Percentiles rank a stretch among this genome's conserved stretches.
phyloP scores from a whole-genome alignment of 495 filamentous ascomycete genomes.

The Tuber indicum region DNA sequence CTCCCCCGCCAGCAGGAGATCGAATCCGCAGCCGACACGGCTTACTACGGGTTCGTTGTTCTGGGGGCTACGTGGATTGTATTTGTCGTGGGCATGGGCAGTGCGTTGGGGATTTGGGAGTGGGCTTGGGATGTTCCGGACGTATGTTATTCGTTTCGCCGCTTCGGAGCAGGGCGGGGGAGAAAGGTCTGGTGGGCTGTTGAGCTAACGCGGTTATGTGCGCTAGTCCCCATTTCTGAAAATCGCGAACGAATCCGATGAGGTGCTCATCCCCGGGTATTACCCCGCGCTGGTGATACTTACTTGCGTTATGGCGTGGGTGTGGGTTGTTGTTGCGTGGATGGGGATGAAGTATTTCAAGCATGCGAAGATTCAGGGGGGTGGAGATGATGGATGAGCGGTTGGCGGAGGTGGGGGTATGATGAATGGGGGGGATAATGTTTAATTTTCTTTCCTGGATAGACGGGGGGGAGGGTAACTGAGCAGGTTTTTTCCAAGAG shows the following conservation, averaged over 20 bases:
- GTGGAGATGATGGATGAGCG: slow-evolving; percentile 19
- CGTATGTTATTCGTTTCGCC: slow-evolving; percentile 19
- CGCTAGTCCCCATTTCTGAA: slow-evolving; percentile 25
- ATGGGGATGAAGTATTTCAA: slow-evolving; percentile 99
- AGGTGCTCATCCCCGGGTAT: slow-evolving; percentile 82
- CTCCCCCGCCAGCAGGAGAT: slow-evolving; percentile 31
- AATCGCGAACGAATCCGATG: slow-evolving; percentile 8
- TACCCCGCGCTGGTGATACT: slow-evolving; percentile 91
- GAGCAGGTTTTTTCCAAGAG: not conserved
- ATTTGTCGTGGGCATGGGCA: slow-evolving; percentile 92
- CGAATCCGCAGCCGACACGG: slow-evolving; percentile 58
- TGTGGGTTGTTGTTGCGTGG: slow-evolving; percentile 96
- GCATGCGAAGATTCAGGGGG: slow-evolving; percentile 74
- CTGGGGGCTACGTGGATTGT: slow-evolving; percentile 84
- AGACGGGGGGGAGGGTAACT: not conserved
- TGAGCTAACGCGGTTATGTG: not conserved
- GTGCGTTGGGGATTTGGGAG: slow-evolving; percentile 93
- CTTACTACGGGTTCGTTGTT: slow-evolving; percentile 94
- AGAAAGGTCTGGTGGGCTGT: not conserved
- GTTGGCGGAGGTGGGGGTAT: not conserved
- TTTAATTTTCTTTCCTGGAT: not conserved
- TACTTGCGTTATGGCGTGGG: slow-evolving; percentile 94
- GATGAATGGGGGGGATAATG: not conserved
- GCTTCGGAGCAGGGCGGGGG: not conserved
- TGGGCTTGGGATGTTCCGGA: slow-evolving; percentile 92